Conservation (phyloP, 768 basidiomycete species). For the Strobilomyces dryophilus region DNA sequence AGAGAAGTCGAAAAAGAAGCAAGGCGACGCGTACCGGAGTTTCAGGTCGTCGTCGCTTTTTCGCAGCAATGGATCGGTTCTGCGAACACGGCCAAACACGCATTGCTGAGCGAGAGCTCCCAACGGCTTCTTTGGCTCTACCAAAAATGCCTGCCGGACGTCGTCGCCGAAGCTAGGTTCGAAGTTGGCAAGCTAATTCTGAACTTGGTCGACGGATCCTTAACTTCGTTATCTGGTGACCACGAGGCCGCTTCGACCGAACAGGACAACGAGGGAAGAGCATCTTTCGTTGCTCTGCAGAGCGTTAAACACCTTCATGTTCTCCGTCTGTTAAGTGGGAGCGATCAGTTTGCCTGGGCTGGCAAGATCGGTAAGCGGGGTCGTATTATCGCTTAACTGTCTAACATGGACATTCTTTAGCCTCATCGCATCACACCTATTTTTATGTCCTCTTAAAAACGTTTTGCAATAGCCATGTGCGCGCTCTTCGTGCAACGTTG, state of each 20-base stretch:
- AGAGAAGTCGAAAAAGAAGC: conserved; percentile 74
- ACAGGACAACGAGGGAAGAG: conserved; percentile 13
- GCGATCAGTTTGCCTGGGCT: conserved; percentile 77
- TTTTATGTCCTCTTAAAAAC: conserved; percentile 69
- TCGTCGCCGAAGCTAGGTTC: conserved; percentile 77
- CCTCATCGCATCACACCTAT: conserved; percentile 54
- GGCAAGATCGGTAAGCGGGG: conserved; percentile 59
- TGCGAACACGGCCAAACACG: conserved; percentile 39
- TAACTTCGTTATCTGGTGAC: conserved; percentile 14
- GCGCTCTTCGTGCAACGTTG: conserved; percentile 51
- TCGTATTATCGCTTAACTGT: background rate
- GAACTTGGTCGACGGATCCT: conserved; percentile 37
- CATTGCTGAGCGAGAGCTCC: conserved; percentile 74
- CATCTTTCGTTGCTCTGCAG: conserved; percentile 33
- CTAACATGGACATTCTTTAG: conserved; percentile 20
- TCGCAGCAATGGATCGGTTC: conserved; percentile 49
- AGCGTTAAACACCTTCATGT: conserved; percentile 74
- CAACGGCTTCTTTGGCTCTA: conserved; percentile 84
- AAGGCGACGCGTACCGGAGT: conserved; percentile 76
- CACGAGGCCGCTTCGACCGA: conserved; percentile 1
- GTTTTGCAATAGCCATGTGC: conserved; percentile 46
- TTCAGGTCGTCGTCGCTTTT: conserved; percentile 81
- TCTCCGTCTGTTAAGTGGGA: conserved; percentile 66
- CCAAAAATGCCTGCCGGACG: conserved; percentile 66
- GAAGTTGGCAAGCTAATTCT: conserved; percentile 79